Conservation (phyloP, 306 rosid genomes). For the Dicorynia guianensis region DNA sequence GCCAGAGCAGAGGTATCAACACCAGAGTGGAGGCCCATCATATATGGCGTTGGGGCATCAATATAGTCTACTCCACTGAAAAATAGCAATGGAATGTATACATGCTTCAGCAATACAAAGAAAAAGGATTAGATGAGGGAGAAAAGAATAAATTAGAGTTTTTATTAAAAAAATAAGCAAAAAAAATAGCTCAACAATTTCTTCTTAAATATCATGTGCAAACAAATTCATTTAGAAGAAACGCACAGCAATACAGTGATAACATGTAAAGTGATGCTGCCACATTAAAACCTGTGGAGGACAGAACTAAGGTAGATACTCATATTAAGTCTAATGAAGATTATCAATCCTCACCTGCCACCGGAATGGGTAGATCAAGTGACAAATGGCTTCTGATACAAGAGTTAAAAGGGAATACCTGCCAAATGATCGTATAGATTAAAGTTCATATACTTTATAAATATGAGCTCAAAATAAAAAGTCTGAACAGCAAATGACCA, state of each 20-base stretch:
- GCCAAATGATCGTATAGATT: conserved; percentile 50
- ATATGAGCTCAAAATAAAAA: conserved; percentile 14
- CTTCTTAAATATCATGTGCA: conserved; percentile 34
- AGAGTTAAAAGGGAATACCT: conserved; percentile 94
- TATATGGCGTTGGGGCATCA: conserved; percentile 98
- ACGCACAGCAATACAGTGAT: neutral
- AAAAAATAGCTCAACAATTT: conserved; percentile 24
- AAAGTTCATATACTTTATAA: conserved; percentile 42
- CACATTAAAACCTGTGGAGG: conserved; percentile 9
- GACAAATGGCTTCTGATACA: conserved; percentile 95
- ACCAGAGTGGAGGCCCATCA: conserved; percentile 99
- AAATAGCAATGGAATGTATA: conserved; percentile 98
- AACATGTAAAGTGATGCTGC: conserved; percentile 33
- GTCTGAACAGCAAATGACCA: conserved; percentile 35
- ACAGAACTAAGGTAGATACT: conserved; percentile 25
- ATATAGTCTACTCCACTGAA: conserved; percentile 99
- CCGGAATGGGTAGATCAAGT: conserved; percentile 91
- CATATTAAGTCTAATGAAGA: conserved; percentile 24
- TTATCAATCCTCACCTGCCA: conserved; percentile 82
- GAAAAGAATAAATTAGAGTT: conserved; percentile 39
- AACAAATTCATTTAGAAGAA: conserved; percentile 11
- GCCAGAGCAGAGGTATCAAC: conserved; percentile 82
- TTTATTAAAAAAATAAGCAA: neutral
- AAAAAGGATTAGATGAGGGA: conserved; percentile 55
- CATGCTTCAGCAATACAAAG: conserved; percentile 87